Percentiles rank a stretch among this genome's conserved stretches.
These are phyloP conservation scores for Cucurbita maxima DNA, from an alignment of 306 rosid species.

Conservation along the genomic window DNA sequence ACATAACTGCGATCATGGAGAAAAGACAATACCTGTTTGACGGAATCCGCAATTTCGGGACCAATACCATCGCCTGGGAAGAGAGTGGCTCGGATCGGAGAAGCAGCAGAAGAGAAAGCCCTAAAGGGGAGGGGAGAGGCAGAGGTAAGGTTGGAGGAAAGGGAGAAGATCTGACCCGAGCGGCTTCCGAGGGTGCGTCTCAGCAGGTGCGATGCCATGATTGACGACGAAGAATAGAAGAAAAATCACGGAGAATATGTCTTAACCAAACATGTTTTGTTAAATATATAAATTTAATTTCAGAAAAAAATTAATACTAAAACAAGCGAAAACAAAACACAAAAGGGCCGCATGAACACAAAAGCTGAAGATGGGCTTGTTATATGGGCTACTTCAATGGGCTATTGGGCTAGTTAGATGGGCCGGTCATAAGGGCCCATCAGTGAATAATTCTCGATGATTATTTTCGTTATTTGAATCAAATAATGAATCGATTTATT, in stretches of 20 bases:
- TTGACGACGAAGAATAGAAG: neutral
- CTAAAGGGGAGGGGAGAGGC: slow-evolving; percentile 6
- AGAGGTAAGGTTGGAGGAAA: slow-evolving; percentile 12
- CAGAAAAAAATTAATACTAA: too few relatives aligned
- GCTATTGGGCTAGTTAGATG: too few relatives aligned
- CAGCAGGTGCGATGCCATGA: slow-evolving; percentile 60
- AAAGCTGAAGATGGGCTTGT: too few relatives aligned
- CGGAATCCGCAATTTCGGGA: slow-evolving; percentile 91
- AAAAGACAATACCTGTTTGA: slow-evolving; percentile 48
- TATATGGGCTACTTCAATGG: too few relatives aligned
- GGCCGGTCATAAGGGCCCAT: too few relatives aligned
- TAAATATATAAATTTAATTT: neutral
- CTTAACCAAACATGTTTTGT: neutral
- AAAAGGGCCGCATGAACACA: neutral
- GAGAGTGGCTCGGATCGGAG: slow-evolving; percentile 81
- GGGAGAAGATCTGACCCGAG: slow-evolving; percentile 21
- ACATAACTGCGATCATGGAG: neutral
- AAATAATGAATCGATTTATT: too few relatives aligned
- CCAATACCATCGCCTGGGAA: slow-evolving; percentile 98
- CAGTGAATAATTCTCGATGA: too few relatives aligned
- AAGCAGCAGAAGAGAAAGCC: slow-evolving; percentile 45
- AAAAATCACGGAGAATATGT: neutral
- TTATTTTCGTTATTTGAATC: too few relatives aligned
- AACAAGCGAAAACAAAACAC: too few relatives aligned
- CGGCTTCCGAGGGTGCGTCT: slow-evolving; percentile 59